Evolutionary conservation across 805 yeast genomes (phyloP).

Genomic region (Wickerhamomyces bovis): DNA sequence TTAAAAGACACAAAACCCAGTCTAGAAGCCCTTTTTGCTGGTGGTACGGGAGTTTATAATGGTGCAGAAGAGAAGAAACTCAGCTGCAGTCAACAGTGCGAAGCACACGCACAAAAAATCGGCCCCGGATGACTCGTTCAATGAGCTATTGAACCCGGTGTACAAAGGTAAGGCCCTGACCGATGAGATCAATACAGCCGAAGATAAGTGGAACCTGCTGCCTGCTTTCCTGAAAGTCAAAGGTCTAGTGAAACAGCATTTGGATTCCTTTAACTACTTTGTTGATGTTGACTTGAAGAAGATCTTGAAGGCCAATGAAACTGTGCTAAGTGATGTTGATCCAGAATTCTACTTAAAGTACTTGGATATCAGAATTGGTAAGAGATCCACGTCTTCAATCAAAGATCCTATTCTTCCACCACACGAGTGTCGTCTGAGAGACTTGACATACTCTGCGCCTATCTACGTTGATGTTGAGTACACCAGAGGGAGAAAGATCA

Average conservation of each 20-base stretch:
- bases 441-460: slow-evolving; percentile 91
- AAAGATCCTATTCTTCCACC: slow-evolving; percentile 73
- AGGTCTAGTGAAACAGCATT: slow-evolving; percentile 94
- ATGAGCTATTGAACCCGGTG: slow-evolving; percentile 69
- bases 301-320: slow-evolving; percentile 85
- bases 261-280: slow-evolving; percentile 96
- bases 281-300: slow-evolving; percentile 91
- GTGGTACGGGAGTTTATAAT: slow-evolving; percentile 5
- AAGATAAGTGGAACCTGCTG: slow-evolving; percentile 93
- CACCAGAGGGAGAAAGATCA: slow-evolving; percentile 89
- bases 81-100: slow-evolving; percentile 4
- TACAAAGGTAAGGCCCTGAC: slow-evolving; percentile 83
- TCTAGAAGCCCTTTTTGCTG: background rate
- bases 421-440: slow-evolving; percentile 93
- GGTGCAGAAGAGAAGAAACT: slow-evolving; percentile 22
- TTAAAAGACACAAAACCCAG: background rate
- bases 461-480: slow-evolving; percentile 95
- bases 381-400: slow-evolving; percentile 47
- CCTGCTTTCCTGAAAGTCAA: slow-evolving; percentile 96
- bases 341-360: slow-evolving; percentile 94
- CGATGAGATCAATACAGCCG: slow-evolving; percentile 85
- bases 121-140: slow-evolving; percentile 55
- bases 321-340: slow-evolving; percentile 88
- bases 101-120: slow-evolving; percentile 14
- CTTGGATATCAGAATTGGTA: slow-evolving; percentile 88